Evolutionary conservation across 768 basidiomycete species (phyloP).

Genomic region (Pulveroboletus sp.): DNA sequence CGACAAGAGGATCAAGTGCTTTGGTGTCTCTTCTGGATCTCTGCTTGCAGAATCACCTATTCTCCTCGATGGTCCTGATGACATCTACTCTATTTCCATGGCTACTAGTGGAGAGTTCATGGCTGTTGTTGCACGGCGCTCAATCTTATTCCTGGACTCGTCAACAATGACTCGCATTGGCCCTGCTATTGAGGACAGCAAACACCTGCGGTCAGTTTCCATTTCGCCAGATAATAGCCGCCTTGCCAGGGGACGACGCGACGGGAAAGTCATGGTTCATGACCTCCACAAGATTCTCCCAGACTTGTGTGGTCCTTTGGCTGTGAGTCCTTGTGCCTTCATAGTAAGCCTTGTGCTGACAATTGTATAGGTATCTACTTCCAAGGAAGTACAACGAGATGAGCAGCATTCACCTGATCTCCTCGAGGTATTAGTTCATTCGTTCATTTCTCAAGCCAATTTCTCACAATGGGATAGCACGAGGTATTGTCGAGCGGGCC

Average conservation of each 20-base stretch:
- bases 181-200: background rate
- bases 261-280: background rate
- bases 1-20: background rate
- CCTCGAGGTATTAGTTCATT: background rate
- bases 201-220: background rate
- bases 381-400: background rate
- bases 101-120: background rate
- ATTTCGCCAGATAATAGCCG: background rate
- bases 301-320: background rate
- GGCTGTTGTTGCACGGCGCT: fast-evolving
- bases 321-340: background rate
- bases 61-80: background rate
- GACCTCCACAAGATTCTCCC: background rate
- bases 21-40: background rate
- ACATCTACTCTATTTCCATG: background rate
- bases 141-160: background rate
- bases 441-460: background rate
- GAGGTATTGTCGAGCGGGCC: background rate
- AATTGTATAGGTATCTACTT: background rate
- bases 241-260: background rate
- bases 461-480: background rate
- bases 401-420: background rate
- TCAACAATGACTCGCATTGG: background rate
- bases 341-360: background rate
- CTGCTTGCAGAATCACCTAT: background rate